phyloP scores from a whole-genome alignment of 306 rosid genomes.

The Casuarina equisetifolia region DNA sequence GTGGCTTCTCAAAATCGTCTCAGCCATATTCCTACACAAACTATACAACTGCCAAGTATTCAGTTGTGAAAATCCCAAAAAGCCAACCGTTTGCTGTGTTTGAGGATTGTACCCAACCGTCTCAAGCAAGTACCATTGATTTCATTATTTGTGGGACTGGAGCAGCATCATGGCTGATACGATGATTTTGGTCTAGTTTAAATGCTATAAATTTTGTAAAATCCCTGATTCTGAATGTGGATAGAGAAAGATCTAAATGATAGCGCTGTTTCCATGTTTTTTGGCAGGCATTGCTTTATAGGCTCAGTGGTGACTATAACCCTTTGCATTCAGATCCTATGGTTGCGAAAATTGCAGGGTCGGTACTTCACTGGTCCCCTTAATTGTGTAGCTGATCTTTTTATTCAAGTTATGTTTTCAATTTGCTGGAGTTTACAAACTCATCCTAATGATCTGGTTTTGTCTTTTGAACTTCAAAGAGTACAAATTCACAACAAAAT shows the following conservation, averaged over 20 bases:
- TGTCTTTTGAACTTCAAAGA: background rate
- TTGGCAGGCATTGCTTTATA: constrained; percentile 89
- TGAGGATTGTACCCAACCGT: constrained; percentile 75
- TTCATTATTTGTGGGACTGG: constrained; percentile 20
- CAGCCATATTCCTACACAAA: constrained; percentile 70
- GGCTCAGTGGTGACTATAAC: constrained; percentile 86
- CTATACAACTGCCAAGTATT: constrained; percentile 53
- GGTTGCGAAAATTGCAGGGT: constrained; percentile 90
- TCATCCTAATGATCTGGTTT: background rate
- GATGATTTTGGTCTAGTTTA: background rate
- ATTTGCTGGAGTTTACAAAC: background rate
- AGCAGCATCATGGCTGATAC: background rate
- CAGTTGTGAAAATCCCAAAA: constrained; percentile 63
- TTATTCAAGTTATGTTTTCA: background rate
- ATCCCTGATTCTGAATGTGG: background rate
- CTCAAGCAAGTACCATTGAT: constrained; percentile 60
- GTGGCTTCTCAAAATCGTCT: constrained; percentile 93
- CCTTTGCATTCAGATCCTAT: constrained; percentile 93
- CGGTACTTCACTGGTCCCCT: constrained; percentile 41
- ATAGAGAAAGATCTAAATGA: background rate
- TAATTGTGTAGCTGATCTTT: constrained; percentile 6
- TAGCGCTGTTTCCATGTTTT: constrained; percentile 6
- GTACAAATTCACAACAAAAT: background rate
- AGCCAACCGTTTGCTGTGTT: constrained; percentile 65
- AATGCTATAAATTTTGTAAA: background rate